A percentile compares a stretch with the other conserved stretches of the same genome.
Conservation (phyloP, 768 basidiomycete species). For the Tylopilus intermedius region DNA sequence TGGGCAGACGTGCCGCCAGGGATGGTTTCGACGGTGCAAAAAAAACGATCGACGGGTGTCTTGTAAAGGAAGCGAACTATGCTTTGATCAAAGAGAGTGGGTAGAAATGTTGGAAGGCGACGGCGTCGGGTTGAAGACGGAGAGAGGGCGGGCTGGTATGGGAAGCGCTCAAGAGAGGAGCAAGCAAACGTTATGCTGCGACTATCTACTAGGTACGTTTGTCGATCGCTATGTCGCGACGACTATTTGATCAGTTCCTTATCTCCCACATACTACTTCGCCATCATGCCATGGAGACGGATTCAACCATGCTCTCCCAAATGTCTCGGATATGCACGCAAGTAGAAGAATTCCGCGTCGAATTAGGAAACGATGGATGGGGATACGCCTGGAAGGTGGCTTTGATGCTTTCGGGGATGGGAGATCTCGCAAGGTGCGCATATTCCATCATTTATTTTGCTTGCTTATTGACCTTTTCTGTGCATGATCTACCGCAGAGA, state of each 20-base stretch:
- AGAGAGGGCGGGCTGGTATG: slow-evolving; percentile 75
- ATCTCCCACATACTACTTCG: slow-evolving; percentile 70
- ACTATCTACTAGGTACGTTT: slow-evolving; percentile 68
- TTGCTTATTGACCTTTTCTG: background rate
- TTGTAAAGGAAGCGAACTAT: slow-evolving; percentile 57
- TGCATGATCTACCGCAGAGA: slow-evolving; percentile 41
- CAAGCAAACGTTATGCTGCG: slow-evolving; percentile 61
- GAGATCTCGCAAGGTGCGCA: slow-evolving; percentile 54
- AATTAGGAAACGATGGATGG: slow-evolving; percentile 74
- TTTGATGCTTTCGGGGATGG: slow-evolving; percentile 81
- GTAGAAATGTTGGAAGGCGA: slow-evolving; percentile 67
- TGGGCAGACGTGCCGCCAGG: slow-evolving; percentile 40
- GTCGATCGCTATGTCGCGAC: background rate
- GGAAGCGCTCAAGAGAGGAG: slow-evolving; percentile 53
- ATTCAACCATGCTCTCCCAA: slow-evolving; percentile 57
- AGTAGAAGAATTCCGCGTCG: slow-evolving; percentile 61
- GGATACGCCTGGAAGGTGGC: slow-evolving; percentile 65
- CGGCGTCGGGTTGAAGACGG: slow-evolving; percentile 71
- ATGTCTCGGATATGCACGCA: slow-evolving; percentile 68
- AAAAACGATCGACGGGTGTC: slow-evolving; percentile 51
- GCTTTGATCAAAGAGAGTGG: slow-evolving; percentile 70
- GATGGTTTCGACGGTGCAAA: slow-evolving; percentile 62
- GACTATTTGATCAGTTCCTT: background rate
- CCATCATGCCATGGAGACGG: slow-evolving; percentile 54
- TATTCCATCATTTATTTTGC: background rate